These are phyloP conservation scores for Juglanconis oblonga DNA, from an alignment of 2,329 filamentous ascomycete genomes.

Conservation along the genomic window DNA sequence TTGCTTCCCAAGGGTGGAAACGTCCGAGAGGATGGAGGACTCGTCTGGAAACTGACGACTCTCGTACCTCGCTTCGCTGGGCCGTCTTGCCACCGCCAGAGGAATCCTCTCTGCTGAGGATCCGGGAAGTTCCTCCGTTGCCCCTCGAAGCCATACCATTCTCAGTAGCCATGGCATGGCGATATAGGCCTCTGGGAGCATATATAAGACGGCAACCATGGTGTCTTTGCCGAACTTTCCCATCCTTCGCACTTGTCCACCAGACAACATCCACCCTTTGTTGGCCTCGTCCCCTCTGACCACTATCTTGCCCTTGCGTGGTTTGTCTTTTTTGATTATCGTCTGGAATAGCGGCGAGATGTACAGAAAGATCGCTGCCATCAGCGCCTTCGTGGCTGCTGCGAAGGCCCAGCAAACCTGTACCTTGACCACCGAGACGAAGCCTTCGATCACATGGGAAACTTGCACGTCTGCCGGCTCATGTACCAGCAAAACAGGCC, in stretches of 20 bases:
- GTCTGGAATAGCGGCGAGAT: not conserved
- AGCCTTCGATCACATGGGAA: constrained; percentile 52
- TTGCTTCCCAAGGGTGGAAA: too few relatives aligned
- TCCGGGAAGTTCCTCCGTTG: not conserved
- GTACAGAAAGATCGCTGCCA: constrained; percentile 2
- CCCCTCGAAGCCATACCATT: not conserved
- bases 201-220: not conserved
- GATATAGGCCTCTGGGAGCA: not conserved
- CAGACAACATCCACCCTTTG: too few relatives aligned
- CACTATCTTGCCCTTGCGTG: not conserved
- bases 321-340: too few relatives aligned
- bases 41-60: not conserved
- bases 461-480: constrained; percentile 47
- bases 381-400: constrained; percentile 4
- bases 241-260: too few relatives aligned
- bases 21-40: not conserved
- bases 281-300: not conserved
- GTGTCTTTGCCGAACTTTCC: not conserved
- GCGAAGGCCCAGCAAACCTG: constrained; percentile 29
- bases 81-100: constrained; percentile 5
- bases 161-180: not conserved
- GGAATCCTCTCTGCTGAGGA: not conserved
- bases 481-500: constrained; percentile 47
- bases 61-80: not conserved
- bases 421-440: constrained; percentile 43